Base-by-base conservation (phyloP, 345 rosid genomes). In the Linum tenue region DNA sequence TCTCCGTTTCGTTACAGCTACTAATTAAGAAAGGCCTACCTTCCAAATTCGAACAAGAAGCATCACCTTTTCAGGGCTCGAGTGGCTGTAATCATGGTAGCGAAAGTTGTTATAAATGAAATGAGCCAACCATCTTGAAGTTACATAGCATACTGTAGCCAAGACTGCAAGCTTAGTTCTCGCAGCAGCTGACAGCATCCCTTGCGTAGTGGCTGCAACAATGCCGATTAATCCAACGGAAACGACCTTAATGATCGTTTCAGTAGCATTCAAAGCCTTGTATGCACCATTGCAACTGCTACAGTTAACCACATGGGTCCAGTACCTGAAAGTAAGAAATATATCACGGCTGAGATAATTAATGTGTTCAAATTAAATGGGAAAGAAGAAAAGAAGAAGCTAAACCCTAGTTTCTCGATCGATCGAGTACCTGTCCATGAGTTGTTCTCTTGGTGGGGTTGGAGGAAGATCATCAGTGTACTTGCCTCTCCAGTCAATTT, bases 81-180 rank as follows among this genome's bases (percentile, higher is more conserved):
- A 48, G 17, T 62, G 64, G 35, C n/a, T 39, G 51, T 62, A 62
- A 35, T 39, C 64, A 39, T 62, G 64, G 42, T 38, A 62, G 40
- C 17, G 64, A 11, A 62, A 62, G 64, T 62, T 62, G 22, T 62
- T 62, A 11, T 39, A 39, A 1, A 62, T 39, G 64, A 62, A 62
- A 35, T 38, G 43, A 39, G 64, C 64, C 48, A 62, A 39, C 64
- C 64, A 62, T 62, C 64, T 62, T 5, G 64, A 62, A 39, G 50
- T 22, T 9, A 50, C 64, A 41, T 39, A 62, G 43, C 51, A 62
- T 4, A 40, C 0, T 39, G 17, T 14, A 0, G 64, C 64, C 40
- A 62, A 11, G 3, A 62, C 15, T 16, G 15, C 44, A 17, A 16
- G 50, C 10, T 50, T 39, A 11, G 64, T 39, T 38, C 44, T 62